phyloP scores from a whole-genome alignment of 2,329 filamentous ascomycete species.

The Fusarium sulawesiense region DNA sequence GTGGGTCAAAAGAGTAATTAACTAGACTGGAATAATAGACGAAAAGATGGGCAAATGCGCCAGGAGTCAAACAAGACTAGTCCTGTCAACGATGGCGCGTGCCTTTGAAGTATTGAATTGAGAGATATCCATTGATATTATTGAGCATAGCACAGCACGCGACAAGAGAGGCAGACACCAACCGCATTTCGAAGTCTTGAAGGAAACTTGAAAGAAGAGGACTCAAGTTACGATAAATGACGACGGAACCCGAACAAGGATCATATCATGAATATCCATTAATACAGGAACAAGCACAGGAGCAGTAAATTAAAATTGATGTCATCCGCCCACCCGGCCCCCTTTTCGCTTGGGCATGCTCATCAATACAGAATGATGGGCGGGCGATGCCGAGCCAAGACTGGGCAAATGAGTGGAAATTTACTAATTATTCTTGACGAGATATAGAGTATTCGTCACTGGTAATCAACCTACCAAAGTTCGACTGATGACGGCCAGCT shows the following conservation, averaged over 20 bases:
- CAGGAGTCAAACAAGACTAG: not conserved
- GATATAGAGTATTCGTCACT: not conserved
- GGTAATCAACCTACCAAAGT: not conserved
- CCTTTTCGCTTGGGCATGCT: conserved; percentile 35
- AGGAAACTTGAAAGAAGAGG: not conserved
- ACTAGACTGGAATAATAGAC: too few relatives aligned
- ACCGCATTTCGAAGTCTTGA: not conserved
- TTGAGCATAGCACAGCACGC: not conserved
- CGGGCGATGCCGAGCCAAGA: conserved; percentile 40
- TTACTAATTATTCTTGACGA: conserved; percentile 13
- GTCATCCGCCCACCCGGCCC: conserved; percentile 43
- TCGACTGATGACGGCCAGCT: conserved; percentile 1
- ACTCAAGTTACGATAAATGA: not conserved
- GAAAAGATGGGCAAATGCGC: conserved; percentile 1
- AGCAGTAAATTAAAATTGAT: conserved; percentile 46
- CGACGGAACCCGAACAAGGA: conserved; percentile 1
- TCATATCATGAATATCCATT: conserved; percentile 8
- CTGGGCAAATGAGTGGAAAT: conserved; percentile 39
- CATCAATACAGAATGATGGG: conserved; percentile 34
- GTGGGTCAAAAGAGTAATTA: conserved; percentile 3
- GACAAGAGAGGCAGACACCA: not conserved
- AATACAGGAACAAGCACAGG: not conserved
- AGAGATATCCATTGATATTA: not conserved
- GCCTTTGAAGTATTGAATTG: not conserved
- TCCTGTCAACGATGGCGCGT: not conserved